These are phyloP conservation scores for Phoma herbarum DNA, from an alignment of 2,329 filamentous ascomycete species.

Conservation along the genomic window DNA sequence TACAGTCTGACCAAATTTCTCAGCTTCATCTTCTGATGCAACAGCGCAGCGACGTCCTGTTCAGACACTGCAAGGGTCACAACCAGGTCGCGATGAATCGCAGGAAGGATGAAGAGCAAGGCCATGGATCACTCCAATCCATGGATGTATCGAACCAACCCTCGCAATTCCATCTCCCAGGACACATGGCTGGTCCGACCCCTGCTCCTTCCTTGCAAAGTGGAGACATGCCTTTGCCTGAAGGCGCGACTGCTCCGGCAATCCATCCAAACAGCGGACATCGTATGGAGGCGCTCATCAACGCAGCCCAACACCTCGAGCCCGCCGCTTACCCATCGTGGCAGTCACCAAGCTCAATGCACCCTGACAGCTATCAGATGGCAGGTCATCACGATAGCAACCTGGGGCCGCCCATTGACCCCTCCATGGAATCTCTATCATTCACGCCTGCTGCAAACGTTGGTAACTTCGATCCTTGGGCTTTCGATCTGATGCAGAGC, in stretches of 20 bases:
- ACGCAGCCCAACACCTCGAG: constrained; percentile 49
- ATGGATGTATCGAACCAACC: constrained; percentile 30
- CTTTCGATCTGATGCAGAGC: constrained; percentile 50
- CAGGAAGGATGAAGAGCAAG: constrained; percentile 43
- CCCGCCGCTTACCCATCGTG: constrained; percentile 45
- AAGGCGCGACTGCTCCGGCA: constrained; percentile 8
- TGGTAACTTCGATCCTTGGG: constrained; percentile 49
- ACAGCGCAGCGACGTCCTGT: constrained; percentile 57
- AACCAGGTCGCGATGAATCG: constrained; percentile 53
- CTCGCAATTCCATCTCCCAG: constrained; percentile 20
- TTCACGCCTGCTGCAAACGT: constrained; percentile 48
- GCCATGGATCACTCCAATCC: constrained; percentile 36
- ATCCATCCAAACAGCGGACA: constrained; percentile 36
- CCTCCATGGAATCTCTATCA: constrained; percentile 48
- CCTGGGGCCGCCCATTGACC: constrained; percentile 50
- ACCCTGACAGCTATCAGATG: constrained; percentile 34
- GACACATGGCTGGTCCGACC: constrained; percentile 17
- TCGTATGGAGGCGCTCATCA: constrained; percentile 50
- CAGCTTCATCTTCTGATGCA: constrained; percentile 33
- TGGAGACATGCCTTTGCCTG: constrained; percentile 15
- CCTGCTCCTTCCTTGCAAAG: constrained; percentile 19
- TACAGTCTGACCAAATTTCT: constrained; percentile 36
- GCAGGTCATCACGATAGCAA: constrained; percentile 41
- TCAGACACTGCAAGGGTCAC: constrained; percentile 62
- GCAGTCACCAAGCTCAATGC: constrained; percentile 36